These are phyloP conservation scores for Vigna hirtella DNA, from an alignment of 306 rosid genomes.

Conservation along the genomic window DNA sequence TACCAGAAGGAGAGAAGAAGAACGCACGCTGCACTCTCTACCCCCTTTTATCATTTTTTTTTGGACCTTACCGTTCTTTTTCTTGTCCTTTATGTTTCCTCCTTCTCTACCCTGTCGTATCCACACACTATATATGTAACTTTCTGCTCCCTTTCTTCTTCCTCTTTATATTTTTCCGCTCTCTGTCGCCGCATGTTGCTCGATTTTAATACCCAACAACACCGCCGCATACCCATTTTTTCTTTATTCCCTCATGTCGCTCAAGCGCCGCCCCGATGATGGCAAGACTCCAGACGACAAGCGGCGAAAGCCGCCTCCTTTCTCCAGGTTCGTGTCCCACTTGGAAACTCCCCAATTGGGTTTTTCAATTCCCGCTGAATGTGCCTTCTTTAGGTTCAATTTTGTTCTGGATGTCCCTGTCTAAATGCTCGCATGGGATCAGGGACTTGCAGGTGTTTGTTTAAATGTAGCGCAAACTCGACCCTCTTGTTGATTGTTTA, in stretches of 20 bases:
- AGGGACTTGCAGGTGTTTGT: conserved; percentile 20
- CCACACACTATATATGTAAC: not conserved
- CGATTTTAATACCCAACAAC: conserved; percentile 36
- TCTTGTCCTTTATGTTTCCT: conserved; percentile 25
- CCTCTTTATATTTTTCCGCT: conserved; percentile 2
- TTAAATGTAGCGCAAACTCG: not conserved
- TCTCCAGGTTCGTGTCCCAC: conserved; percentile 49
- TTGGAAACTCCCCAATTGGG: not conserved
- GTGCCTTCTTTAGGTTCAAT: not conserved
- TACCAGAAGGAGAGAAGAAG: not conserved
- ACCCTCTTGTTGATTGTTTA: not conserved
- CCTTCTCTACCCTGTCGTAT: not conserved
- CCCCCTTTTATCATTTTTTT: not conserved
- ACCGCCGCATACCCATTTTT: not conserved
- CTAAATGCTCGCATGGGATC: not conserved
- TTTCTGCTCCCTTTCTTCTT: not conserved
- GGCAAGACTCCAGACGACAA: conserved; percentile 68
- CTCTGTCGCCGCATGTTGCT: conserved; percentile 54
- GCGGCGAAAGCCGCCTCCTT: conserved; percentile 68
- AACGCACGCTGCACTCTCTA: not conserved
- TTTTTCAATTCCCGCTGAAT: not conserved
- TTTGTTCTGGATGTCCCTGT: not conserved
- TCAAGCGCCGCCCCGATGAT: conserved; percentile 84
- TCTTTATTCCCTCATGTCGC: conserved; percentile 62
- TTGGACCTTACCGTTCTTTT: conserved; percentile 38